A percentile compares a stretch with the other conserved stretches of the same genome.
These are phyloP conservation scores for Auriscalpium vulgare DNA, from an alignment of 768 basidiomycete species.

Conservation along the genomic window DNA sequence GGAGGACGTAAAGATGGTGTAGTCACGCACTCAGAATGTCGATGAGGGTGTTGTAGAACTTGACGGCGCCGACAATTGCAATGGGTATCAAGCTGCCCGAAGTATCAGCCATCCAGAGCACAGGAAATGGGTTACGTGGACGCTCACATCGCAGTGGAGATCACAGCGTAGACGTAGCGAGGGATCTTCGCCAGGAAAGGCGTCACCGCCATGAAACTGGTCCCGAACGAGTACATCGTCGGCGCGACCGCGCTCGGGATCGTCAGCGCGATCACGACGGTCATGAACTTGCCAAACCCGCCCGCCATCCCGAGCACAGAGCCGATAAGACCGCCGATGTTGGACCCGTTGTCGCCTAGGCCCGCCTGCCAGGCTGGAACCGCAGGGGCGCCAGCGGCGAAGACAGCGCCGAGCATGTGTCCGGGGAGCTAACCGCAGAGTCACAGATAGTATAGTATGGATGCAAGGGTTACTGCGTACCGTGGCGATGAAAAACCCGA, in stretches of 20 bases:
- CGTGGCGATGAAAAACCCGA: slow-evolving; percentile 35
- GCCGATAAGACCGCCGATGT: slow-evolving; percentile 36
- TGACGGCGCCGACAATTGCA: slow-evolving; percentile 37
- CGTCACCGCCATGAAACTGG: slow-evolving; percentile 35
- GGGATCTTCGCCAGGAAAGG: slow-evolving; percentile 29
- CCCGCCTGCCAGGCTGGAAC: slow-evolving; percentile 33
- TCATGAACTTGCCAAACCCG: slow-evolving; percentile 39
- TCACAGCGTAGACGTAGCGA: slow-evolving; percentile 38
- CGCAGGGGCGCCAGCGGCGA: slow-evolving; percentile 32
- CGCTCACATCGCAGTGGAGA: slow-evolving; percentile 37
- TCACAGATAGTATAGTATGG: not conserved
- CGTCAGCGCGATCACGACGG: slow-evolving; percentile 42
- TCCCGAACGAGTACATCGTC: slow-evolving; percentile 49
- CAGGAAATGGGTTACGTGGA: not conserved
- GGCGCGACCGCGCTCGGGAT: slow-evolving; percentile 50
- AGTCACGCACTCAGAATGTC: slow-evolving; percentile 30
- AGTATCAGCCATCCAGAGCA: not conserved
- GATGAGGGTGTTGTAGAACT: slow-evolving; percentile 37
- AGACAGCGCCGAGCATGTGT: slow-evolving; percentile 38
- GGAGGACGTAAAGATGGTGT: not conserved
- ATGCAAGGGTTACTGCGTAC: slow-evolving; percentile 21
- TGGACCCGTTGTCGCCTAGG: slow-evolving; percentile 27
- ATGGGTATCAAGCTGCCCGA: slow-evolving; percentile 34
- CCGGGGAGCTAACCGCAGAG: slow-evolving; percentile 24
- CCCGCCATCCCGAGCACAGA: slow-evolving; percentile 32